Percentiles rank a stretch among this genome's conserved stretches.
phyloP scores from a whole-genome alignment of 192 early-diverging fungal genomes.

The Spizellomyces sp. region DNA sequence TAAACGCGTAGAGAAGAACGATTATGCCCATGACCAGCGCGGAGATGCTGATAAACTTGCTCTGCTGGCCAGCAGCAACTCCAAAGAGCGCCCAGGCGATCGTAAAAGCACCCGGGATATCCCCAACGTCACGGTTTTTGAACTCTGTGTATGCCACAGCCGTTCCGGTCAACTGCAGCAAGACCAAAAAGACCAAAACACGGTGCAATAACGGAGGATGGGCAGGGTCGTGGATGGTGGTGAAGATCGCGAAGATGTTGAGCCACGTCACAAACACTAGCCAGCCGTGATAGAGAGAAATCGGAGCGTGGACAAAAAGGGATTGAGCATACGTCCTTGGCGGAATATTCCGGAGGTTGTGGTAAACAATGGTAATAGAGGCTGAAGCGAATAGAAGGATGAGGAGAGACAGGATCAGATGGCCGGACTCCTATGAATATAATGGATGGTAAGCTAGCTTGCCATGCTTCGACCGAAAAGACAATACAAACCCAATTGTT shows the following conservation, averaged over 20 bases:
- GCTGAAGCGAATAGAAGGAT: conserved; percentile 60
- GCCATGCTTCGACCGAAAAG: background rate
- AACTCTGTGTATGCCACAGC: conserved; percentile 64
- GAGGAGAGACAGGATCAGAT: conserved; percentile 55
- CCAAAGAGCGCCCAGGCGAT: conserved; percentile 51
- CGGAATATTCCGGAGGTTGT: conserved; percentile 36
- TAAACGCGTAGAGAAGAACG: conserved; percentile 22
- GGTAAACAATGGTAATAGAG: conserved; percentile 60
- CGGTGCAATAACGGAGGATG: conserved; percentile 46
- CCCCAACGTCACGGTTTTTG: conserved; percentile 47
- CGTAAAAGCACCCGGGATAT: conserved; percentile 65
- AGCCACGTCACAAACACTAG: conserved; percentile 59
- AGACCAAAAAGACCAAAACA: conserved; percentile 51
- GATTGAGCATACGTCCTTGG: conserved; percentile 39
- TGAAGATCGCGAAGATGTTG: conserved; percentile 64
- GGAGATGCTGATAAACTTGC: conserved; percentile 20
- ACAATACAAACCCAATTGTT: conserved; percentile 56
- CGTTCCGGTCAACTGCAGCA: conserved; percentile 56
- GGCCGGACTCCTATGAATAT: conserved; percentile 37
- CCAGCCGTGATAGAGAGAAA: conserved; percentile 68
- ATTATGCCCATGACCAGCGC: conserved; percentile 12
- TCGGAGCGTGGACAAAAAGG: conserved; percentile 66
- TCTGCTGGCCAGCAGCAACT: conserved; percentile 18
- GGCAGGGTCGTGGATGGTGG: conserved; percentile 32
- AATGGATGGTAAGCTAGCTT: background rate